Base-by-base conservation (phyloP, 441 rosid species). In the Gossypium davidsonii region DNA sequence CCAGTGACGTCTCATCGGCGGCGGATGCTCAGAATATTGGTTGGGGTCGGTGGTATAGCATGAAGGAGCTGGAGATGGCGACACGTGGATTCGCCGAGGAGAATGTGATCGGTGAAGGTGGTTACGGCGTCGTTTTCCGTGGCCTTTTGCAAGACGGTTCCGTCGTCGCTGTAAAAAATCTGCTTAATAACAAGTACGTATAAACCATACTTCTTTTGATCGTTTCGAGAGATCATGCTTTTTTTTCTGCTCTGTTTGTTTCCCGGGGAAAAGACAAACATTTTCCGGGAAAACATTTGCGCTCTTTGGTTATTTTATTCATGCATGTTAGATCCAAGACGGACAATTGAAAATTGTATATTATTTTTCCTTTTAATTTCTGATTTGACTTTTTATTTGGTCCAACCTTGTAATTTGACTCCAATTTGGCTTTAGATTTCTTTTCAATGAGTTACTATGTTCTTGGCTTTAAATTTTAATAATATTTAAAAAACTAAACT, bases 31-130 rank as follows among this genome's bases (percentile, higher is more conserved):
- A 73, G 70, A 87, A 88, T 57, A 84, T 90, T 23, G 97, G 98
- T 0, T 94, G 98, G 98, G 98, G 98, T 8, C 81, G 90, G 64
- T 91, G 96, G 98, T 91, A 89, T 66, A 74, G 86, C 79, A 76
- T 94, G 78, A 87, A 75, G 81, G 97, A 94, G 84, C 91, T 94
- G 51, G 92, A 94, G 82, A 67, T 73, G 60, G 97, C 97, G 74
- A 94, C 98, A 6, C 83, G 85, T 78, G 91, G 89, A 37, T 94
- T 94, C 62, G 55, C 89, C 17, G 90, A 82, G 76, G 95, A 88
- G 82, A 91, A 82, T 56, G 89, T 91, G 71, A 83, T 94, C 79
- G 98, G 98, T 1, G 97, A 91, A 83, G 98, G 98, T 12, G 98
- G 98, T 0, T 94, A 94, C 73, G 98, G 98, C 0, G 31, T 94